Percentiles rank a stretch among this genome's conserved stretches.
Evolutionary conservation across 2,329 filamentous ascomycete genomes (phyloP).

Genomic region (Neofusicoccum cordaticola): DNA sequence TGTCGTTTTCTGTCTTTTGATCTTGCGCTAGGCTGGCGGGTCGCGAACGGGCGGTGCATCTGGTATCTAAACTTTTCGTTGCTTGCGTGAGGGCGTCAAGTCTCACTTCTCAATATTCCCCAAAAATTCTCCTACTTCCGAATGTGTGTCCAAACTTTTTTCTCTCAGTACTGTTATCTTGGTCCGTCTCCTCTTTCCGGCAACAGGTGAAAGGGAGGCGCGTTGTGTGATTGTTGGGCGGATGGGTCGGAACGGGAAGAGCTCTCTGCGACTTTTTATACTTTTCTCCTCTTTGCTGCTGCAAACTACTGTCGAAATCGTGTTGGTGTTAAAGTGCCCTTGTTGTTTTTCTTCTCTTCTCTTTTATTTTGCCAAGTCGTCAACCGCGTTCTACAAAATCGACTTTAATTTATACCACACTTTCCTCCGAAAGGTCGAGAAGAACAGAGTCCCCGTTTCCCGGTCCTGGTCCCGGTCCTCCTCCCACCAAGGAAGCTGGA

Average conservation of each 20-base stretch:
- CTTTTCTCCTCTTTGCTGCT: background rate
- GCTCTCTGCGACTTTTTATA: background rate
- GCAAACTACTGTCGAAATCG: background rate
- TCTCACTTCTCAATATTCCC: conserved; percentile 15
- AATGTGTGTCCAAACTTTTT: background rate
- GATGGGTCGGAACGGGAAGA: conserved; percentile 3
- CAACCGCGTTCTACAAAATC: conserved; percentile 2
- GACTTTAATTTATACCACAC: conserved; percentile 11
- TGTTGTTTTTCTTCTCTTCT: background rate
- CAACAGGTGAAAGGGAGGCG: background rate
- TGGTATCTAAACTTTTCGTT: conserved; percentile 12
- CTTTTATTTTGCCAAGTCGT: background rate
- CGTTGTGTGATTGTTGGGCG: background rate
- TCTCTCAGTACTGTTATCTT: background rate
- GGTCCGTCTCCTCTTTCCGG: background rate
- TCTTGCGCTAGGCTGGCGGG: conserved; percentile 4
- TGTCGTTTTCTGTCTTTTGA: conserved; percentile 3
- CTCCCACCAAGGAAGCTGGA: background rate
- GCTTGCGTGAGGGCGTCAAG: conserved; percentile 9
- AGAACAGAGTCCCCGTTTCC: background rate
- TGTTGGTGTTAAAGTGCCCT: background rate
- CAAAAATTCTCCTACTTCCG: conserved; percentile 6
- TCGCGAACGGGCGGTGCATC: conserved; percentile 14
- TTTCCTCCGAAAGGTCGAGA: background rate
- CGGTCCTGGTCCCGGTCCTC: background rate